Base-by-base conservation (phyloP, 495 filamentous ascomycete species). In the Immersiella caudata region DNA sequence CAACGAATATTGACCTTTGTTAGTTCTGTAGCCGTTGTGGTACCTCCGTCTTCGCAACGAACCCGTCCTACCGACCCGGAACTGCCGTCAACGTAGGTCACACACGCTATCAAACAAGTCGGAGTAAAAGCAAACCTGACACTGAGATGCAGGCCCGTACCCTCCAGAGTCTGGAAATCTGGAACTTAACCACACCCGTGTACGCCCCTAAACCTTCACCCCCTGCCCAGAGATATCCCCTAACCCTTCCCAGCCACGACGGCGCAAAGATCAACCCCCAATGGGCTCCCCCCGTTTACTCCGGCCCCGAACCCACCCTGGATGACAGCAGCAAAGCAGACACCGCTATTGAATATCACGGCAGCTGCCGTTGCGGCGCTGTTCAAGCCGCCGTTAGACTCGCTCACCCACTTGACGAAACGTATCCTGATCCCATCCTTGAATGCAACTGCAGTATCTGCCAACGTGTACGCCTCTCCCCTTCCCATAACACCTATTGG, bases 321-420 rank as follows among this genome's bases (percentile, higher is more conserved):
- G 77, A 80, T 12, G 72, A 73, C 35, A 76, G 67, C 18, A 79
- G 40, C 40, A 2, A 5, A 6, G 11, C 9, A 59, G 56, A 29
- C 9, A 4, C 14, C 14, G 52, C 1, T 6, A 1, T 11, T 78
- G 64, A 35, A 2, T 84, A 84, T 65, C 78, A 76, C 29, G 83
- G 83, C 7, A 79, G 79, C 70, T 86, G 84, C 72, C 84, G 85
- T 68, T 86, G 84, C 69, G 83, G 84, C 24, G 81, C 75, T 52
- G 75, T 84, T 6, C 81, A 68, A 4, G 24, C 82, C 12, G 79
- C 77, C 1, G 12, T 81, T 7, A 78, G 77, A 65, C 64, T 68
- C 55, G 70, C 74, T 62, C 1, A 3, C 22, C 73, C 76, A 14
- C 64, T 81, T 16, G 74, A 75, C 60, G 70, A 75, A 25, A 70